phyloP scores from a whole-genome alignment of 148 eudicot species.

The Silene uniflora region DNA sequence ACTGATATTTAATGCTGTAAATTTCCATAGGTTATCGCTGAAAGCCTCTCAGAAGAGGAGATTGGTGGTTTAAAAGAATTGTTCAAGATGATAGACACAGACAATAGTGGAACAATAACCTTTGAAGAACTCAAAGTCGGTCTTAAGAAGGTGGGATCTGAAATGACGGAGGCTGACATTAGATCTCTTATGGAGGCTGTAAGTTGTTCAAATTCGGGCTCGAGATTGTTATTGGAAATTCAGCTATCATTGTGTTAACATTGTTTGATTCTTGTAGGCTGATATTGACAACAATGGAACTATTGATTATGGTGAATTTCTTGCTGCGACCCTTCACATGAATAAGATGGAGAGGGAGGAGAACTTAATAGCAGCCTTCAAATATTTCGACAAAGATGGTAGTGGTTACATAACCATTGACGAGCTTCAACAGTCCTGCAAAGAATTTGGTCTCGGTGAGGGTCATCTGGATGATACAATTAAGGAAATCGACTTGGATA shows the following conservation, averaged over 20 bases:
- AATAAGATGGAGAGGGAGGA: conserved; percentile 52
- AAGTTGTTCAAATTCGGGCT: conserved; percentile 18
- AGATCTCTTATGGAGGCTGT: conserved; percentile 47
- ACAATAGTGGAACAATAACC: conserved; percentile 45
- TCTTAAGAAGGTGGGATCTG: conserved; percentile 40
- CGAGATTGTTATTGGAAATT: not conserved
- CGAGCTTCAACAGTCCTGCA: conserved; percentile 40
- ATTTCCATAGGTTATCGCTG: conserved; percentile 39
- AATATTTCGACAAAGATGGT: conserved; percentile 41
- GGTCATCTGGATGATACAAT: conserved; percentile 38
- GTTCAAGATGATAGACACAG: conserved; percentile 48
- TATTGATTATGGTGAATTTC: conserved; percentile 46
- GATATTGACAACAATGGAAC: conserved; percentile 46
- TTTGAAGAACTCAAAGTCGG: conserved; percentile 43
- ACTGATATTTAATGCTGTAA: conserved; percentile 23
- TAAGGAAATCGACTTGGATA: conserved; percentile 39
- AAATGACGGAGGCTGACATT: conserved; percentile 41
- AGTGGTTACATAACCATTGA: conserved; percentile 45
- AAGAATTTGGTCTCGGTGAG: conserved; percentile 44
- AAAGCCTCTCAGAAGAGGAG: conserved; percentile 46
- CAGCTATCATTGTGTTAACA: not conserved
- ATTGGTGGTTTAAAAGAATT: conserved; percentile 40
- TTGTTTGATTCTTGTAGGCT: conserved; percentile 26
- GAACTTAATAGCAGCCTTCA: conserved; percentile 39
- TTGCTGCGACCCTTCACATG: conserved; percentile 45